Evolutionary conservation across 2,329 filamentous ascomycete genomes (phyloP).

Genomic region (Fusarium sp.): DNA sequence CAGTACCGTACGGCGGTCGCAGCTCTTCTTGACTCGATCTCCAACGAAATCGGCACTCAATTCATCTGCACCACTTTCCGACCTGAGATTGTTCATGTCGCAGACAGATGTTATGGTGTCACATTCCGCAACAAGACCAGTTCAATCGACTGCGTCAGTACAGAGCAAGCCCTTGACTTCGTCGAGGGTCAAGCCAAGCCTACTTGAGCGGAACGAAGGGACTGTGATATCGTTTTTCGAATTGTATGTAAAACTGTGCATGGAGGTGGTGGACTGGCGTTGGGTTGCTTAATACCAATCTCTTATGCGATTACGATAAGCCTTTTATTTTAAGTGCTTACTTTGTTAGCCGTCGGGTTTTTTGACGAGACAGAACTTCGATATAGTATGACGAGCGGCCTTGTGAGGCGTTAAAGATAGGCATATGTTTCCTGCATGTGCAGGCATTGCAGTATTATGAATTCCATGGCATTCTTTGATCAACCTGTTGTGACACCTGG

Average conservation of each 20-base stretch:
- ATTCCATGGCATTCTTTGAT: neutral
- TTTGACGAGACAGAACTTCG: constrained; percentile 25
- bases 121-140: constrained; percentile 95
- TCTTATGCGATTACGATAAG: constrained; percentile 43
- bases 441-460: constrained; percentile 6
- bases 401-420: constrained; percentile 31
- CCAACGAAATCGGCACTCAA: constrained; percentile 73
- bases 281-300: constrained; percentile 43
- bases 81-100: constrained; percentile 93
- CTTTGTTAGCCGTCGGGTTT: constrained; percentile 25
- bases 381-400: constrained; percentile 24
- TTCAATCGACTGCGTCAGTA: constrained; percentile 88
- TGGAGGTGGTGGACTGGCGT: constrained; percentile 41
- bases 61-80: constrained; percentile 99
- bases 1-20: constrained; percentile 98
- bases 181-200: constrained; percentile 81
- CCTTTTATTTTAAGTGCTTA: constrained; percentile 32
- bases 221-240: constrained; percentile 14
- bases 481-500: neutral
- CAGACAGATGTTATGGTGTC: constrained; percentile 98
- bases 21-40: constrained; percentile 84
- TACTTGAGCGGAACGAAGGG: constrained; percentile 24
- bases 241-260: constrained; percentile 40
- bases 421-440: constrained; percentile 22
- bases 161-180: constrained; percentile 90